Base-by-base conservation (phyloP, 805 yeast genomes). In the Cyberlindnera misumaiensis region DNA sequence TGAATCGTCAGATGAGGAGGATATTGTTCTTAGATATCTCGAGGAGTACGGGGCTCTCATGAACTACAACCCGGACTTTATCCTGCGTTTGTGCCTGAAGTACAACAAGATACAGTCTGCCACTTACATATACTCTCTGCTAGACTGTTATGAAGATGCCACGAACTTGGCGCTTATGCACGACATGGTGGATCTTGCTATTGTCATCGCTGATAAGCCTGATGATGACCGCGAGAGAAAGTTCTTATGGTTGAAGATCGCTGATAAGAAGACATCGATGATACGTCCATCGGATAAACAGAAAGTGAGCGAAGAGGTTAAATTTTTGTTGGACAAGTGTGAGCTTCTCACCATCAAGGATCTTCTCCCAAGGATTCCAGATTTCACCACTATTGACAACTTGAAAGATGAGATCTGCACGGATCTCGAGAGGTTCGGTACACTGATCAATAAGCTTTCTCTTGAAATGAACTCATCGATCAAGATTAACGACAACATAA, bases 351-450 rank as follows among this genome's bases (percentile, higher is more conserved):
- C 80, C 3, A 78, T 93, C 32, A 88, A 84, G 45, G 97, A 93
- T 51, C 54, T 93, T 30, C 61, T 93, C 36, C 94, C 94, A 2
- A 63, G 86, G 25, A 80, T 93, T 46, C 96, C 97, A 0, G 89
- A 87, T 48, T 77, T 84, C 41, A 73, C 84, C 0, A 77, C 85
- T 20, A 80, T 93, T 35, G 93, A 85, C 46, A 79, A 83, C 43
- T 75, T 93, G 52, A 86, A 87, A 47, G 84, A 83, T 34, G 95
- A 88, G 48, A 75, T 93, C 31, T 85, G 89, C 25, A 67, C 69
- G 34, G 81, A 90, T n/a, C 63, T 93, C 45, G 89, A 86, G 53
- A 69, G 68, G 22, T 82, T 86, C 53, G 86, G 88, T 34, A 58
- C 67, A 18, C 71, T 72, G 30, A 83, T 93, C 59, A 72, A 70